Conservation (phyloP, 2,329 filamentous ascomycete genomes). For the Eurotiales sp. region DNA sequence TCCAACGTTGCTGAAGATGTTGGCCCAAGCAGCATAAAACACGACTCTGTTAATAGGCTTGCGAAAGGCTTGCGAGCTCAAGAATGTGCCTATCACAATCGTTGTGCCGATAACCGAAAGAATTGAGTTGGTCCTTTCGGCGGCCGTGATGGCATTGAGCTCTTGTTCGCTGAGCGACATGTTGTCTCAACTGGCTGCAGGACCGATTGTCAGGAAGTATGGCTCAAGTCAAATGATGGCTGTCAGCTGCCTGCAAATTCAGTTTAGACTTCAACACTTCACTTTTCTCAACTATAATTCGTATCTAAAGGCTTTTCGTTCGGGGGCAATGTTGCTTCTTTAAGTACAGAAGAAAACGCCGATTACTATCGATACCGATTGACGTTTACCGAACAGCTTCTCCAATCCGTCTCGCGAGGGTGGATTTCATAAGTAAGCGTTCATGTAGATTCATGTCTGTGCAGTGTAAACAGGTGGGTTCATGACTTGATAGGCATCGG, state of each 20-base stretch:
- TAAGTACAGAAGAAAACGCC: not conserved
- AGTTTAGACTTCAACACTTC: not conserved
- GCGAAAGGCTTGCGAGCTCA: constrained; percentile 65
- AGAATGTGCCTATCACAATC: constrained; percentile 70
- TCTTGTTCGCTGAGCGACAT: constrained; percentile 33
- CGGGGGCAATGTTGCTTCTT: not conserved
- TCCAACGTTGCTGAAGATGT: constrained; percentile 71
- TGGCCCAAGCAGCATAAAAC: constrained; percentile 79
- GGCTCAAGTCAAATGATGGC: no score
- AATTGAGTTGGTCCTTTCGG: constrained; percentile 66
- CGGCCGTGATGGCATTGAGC: constrained; percentile 54
- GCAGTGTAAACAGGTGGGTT: not conserved
- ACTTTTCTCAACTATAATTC: not conserved
- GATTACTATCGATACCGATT: no score
- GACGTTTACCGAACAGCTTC: no score
- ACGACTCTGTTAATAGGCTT: constrained; percentile 85
- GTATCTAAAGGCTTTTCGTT: not conserved
- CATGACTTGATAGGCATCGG: not conserved
- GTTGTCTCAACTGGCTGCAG: no score
- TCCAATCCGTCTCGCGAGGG: no score
- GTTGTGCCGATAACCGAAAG: constrained; percentile 67
- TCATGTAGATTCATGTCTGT: not conserved
- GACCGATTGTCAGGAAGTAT: no score
- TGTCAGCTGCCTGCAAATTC: no score
- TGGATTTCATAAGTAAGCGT: not conserved